Evolutionary conservation across 257 asterid genomes (phyloP), one percentile per base, ranked within the genome.

Genomic region (Coffea eugenioides): DNA sequence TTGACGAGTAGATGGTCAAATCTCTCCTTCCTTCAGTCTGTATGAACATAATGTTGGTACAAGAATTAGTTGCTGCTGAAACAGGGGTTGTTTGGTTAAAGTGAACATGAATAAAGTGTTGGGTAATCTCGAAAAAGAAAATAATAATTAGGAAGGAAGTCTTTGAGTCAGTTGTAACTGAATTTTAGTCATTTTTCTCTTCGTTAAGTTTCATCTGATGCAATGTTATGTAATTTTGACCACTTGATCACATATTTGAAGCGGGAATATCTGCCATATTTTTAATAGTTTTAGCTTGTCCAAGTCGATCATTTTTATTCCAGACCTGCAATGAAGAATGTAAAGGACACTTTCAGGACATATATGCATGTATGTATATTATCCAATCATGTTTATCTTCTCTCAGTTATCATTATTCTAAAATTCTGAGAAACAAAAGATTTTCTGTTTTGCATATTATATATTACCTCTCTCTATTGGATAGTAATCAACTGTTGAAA

Each of bases 401-500:
- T 39, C 43, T 39, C 5, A 39, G 43, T 39, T 39, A 39, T 39
- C 43, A 4, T 39, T 39, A 39, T 39, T 39, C 43, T 39, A 39
- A 39, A 10, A 27, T 14, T 59, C 21, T 11, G 1, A 25, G 11
- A 16, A 41, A 41, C 8, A 61, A 45, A 8, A 34, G 21, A 56
- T 75, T 27, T 31, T 56, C 34, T 57, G 21, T 12, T 11, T 10
- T 27, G 78, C 70, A 8, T 31, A 46, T n/a, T 69, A 16, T 45
- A 5, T n/a, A 57, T 79, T 67, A 2, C 21, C 54, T 64, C 54
- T 52, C 69, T 59, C 46, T 36, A 9, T 71, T 64, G 45, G 31
- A 10, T 51, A 27, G 69, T 86, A 56, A 79, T 81, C 59, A 46
- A 64, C 43, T 74, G 31, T 77, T 82, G 84, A 77, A 83, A 80